A percentile compares a stretch with the other conserved stretches of the same genome.
Conservation (phyloP, 176 grass and related monocot genomes). For the Secale cereale region DNA sequence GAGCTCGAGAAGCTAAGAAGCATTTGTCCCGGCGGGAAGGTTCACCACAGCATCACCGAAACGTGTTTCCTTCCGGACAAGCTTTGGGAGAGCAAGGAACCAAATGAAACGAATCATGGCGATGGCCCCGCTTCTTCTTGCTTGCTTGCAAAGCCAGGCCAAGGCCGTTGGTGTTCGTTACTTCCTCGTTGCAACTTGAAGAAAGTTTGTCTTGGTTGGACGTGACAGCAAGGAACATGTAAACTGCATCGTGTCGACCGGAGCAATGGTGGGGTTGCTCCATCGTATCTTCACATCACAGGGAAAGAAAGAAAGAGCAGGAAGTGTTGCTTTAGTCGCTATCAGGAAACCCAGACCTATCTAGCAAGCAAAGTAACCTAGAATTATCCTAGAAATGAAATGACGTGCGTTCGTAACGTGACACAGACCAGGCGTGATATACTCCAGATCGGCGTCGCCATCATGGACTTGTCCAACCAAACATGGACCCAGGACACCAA, state of each 20-base stretch:
- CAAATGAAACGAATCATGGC: not conserved
- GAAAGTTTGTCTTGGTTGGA: not conserved
- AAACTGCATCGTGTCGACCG: not conserved
- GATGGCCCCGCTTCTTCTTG: not conserved
- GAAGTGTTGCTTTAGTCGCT: not conserved
- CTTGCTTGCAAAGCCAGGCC: not conserved
- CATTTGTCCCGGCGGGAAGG: not conserved
- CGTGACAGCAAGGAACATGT: not conserved
- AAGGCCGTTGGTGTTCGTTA: not conserved
- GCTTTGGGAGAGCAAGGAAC: not conserved
- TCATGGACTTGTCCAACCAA: conserved; percentile 2
- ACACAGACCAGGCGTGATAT: not conserved
- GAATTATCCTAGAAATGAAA: not conserved
- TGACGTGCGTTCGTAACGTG: not conserved
- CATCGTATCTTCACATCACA: too few relatives aligned
- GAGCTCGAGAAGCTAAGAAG: not conserved
- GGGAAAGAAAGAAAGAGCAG: too few relatives aligned
- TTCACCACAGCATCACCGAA: not conserved
- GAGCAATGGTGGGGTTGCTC: not conserved
- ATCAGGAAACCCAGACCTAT: not conserved
- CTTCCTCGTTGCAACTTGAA: not conserved
- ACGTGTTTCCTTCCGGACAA: not conserved
- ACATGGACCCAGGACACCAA: not conserved
- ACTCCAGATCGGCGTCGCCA: not conserved
- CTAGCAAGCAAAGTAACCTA: not conserved